phyloP scores from a whole-genome alignment of 148 eudicot genomes.

The Rhododendron henanense region DNA sequence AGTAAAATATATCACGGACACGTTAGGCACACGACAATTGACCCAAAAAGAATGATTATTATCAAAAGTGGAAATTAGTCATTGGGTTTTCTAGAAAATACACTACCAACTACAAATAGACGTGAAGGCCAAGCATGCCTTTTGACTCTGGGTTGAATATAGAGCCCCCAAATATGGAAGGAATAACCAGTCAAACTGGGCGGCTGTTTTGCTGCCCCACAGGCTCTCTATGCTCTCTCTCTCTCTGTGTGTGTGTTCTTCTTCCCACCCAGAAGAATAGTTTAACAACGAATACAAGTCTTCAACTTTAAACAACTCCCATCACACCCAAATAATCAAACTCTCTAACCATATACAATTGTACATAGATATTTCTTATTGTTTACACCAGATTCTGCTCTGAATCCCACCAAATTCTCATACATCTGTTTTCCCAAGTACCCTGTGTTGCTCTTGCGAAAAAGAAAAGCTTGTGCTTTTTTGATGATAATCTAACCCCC shows the following conservation, averaged over 20 bases:
- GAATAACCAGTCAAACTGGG: constrained; percentile 11
- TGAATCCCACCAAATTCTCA: constrained; percentile 16
- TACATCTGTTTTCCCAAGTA: not conserved
- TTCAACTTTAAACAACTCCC: constrained; percentile 2
- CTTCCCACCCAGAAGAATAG: not conserved
- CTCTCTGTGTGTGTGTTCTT: not conserved
- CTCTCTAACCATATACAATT: not conserved
- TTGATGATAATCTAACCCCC: not conserved
- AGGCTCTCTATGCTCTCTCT: not conserved
- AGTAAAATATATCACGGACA: not conserved
- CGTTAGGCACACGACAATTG: not conserved
- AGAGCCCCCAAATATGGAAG: not conserved
- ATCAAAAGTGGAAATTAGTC: not conserved
- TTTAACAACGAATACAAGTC: not conserved
- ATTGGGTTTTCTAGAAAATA: not conserved
- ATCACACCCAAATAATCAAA: not conserved
- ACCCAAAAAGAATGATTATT: not conserved
- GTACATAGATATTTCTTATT: not conserved
- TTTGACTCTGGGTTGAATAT: not conserved
- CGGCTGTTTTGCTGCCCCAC: constrained; percentile 13
- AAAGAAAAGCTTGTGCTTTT: not conserved
- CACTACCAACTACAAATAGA: not conserved
- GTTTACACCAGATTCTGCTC: not conserved
- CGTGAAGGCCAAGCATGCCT: not conserved
- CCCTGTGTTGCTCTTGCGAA: not conserved